Conservation (phyloP, 2,329 filamentous ascomycete species). For the Apiospora sp. region DNA sequence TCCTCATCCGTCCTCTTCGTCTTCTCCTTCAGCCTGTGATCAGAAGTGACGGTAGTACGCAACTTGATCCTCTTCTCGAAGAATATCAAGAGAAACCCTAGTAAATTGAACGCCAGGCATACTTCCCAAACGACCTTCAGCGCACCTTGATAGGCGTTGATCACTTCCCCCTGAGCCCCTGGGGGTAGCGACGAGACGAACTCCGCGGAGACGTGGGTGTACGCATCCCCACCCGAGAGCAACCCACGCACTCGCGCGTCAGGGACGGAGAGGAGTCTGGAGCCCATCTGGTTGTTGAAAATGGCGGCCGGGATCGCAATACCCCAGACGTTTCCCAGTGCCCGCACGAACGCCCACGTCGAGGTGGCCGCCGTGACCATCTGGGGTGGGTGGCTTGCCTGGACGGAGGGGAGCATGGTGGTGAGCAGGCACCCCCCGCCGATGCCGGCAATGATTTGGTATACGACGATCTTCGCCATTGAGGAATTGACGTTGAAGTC, state of each 20-base stretch:
- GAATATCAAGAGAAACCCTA: constrained; percentile 28
- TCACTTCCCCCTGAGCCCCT: not conserved
- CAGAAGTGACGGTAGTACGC: constrained; percentile 16
- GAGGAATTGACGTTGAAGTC: constrained; percentile 5
- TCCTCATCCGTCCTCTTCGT: no score
- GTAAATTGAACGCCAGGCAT: constrained; percentile 26
- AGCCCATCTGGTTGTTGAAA: constrained; percentile 35
- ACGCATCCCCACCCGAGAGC: no score
- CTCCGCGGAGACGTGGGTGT: no score
- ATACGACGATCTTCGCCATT: constrained; percentile 16
- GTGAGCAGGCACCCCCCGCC: not conserved
- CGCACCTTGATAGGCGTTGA: not conserved
- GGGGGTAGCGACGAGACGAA: not conserved
- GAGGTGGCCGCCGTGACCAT: constrained; percentile 25
- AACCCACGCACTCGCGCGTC: no score
- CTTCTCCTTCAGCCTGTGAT: no score
- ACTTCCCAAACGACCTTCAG: constrained; percentile 30
- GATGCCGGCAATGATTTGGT: constrained; percentile 19
- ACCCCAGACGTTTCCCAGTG: constrained; percentile 48
- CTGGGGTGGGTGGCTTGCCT: not conserved
- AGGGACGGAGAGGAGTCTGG: no score
- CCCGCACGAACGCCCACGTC: constrained; percentile 48
- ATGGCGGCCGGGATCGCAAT: constrained; percentile 46
- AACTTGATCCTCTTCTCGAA: constrained; percentile 27
- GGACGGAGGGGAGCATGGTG: not conserved